phyloP scores from a whole-genome alignment of 2,329 filamentous ascomycete species.

The Calycina herbarum region DNA sequence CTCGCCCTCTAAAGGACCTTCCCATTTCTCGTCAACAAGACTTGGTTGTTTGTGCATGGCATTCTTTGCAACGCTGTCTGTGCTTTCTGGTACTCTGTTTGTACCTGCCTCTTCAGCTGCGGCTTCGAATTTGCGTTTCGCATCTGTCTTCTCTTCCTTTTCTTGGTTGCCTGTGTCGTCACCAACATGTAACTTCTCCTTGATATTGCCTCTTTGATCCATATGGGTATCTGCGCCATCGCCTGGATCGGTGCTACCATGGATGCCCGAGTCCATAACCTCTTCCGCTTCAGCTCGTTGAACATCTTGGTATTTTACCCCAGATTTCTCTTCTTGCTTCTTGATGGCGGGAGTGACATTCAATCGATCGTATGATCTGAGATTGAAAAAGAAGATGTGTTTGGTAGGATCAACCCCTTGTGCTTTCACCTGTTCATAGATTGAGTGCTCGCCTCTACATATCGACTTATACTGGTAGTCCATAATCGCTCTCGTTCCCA shows the following conservation, averaged over 20 bases:
- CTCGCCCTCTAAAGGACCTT: constrained; percentile 71
- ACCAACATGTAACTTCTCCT: constrained; percentile 37
- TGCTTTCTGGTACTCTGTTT: constrained; percentile 28
- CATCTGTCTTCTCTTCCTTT: constrained; percentile 45
- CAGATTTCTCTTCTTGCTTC: constrained; percentile 76
- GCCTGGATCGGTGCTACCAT: constrained; percentile 52
- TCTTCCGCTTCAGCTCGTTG: constrained; percentile 87
- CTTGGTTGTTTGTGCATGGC: constrained; percentile 73
- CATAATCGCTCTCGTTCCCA: constrained; percentile 89
- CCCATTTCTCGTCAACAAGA: constrained; percentile 72
- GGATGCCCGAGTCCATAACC: constrained; percentile 75
- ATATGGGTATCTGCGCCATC: constrained; percentile 48
- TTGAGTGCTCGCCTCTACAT: constrained; percentile 85
- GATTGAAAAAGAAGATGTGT: constrained; percentile 91
- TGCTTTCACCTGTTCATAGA: constrained; percentile 74
- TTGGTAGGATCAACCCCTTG: constrained; percentile 75
- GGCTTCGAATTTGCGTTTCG: constrained; percentile 54
- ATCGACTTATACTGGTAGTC: constrained; percentile 98
- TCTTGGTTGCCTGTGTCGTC: constrained; percentile 40
- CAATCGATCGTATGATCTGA: constrained; percentile 88
- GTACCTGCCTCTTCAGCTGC: constrained; percentile 40
- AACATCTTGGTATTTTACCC: constrained; percentile 80
- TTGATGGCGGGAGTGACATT: constrained; percentile 76
- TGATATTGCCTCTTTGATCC: constrained; percentile 42
- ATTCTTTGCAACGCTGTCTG: constrained; percentile 66